Evolutionary conservation across 2,329 filamentous ascomycete genomes (phyloP), one percentile per base, ranked within the genome.

Genomic region (Aschersonia sp.): DNA sequence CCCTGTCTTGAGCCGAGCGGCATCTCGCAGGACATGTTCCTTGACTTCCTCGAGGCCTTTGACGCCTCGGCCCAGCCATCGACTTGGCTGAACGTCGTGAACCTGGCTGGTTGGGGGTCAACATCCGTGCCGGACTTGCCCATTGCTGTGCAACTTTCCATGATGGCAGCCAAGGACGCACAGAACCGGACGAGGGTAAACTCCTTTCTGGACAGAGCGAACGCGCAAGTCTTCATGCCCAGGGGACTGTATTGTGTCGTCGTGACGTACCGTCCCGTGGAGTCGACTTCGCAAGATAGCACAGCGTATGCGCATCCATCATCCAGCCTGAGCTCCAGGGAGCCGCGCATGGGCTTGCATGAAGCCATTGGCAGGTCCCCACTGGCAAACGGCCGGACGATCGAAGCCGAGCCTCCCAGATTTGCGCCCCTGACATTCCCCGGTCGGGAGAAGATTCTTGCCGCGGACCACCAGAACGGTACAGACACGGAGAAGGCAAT

Each of bases 1-100:
- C 52, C 51, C 1, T 45, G 32, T 29, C 45, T 54, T 12, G 35
- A 52, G 5, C 44, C 43, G 28, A 45, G 44, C 43, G 46, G 31
- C 31, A 52, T 54, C 44, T 30, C 48, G 5, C 49, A 54, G 38
- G 51, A 51, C 29, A 51, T 51, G 52, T 54, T 53, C 29, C 49
- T 53, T 4, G 52, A 52, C 1, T 53, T 54, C 31, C 48, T 54
- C 1, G 43, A 50, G 6, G 47, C 48, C 3, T 53, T 51, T 9
- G 45, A 54, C 31, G 42, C 32, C 3, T 52, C 51, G 1, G 49
- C 49, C 7, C 51, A 51, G 45, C 48, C 52, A n/a, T 54, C 52
- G 2, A 49, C 51, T 1, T 51, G 52, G 52, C 45, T 53, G 10
- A 38, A 47, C 9, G 51, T 49, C 5, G 47, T 53, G 45, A 52